phyloP scores from a whole-genome alignment of 805 yeast genomes.

The Candida broadrunensis region DNA sequence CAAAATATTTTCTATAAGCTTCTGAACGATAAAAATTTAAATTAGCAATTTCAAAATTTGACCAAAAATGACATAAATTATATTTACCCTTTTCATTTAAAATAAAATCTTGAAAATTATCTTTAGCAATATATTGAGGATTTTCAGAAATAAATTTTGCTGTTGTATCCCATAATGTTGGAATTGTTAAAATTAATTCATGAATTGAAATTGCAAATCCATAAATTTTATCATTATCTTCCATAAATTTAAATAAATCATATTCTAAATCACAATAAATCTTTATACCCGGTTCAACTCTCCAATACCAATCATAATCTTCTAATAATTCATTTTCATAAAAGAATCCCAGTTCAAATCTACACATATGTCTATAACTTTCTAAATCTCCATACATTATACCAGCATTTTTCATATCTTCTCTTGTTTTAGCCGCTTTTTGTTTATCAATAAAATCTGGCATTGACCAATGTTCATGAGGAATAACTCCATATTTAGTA shows the following conservation, averaged over 20 bases:
- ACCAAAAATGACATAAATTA: no score
- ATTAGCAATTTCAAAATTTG: no score
- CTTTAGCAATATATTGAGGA: slow-evolving; percentile 56
- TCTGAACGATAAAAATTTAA: no score
- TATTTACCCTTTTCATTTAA: slow-evolving; percentile 58
- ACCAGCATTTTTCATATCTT: slow-evolving; percentile 48
- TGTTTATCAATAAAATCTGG: slow-evolving; percentile 77
- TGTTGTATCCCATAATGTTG: slow-evolving; percentile 73
- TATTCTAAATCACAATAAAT: no score
- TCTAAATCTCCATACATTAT: slow-evolving; percentile 75
- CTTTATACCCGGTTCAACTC: no score
- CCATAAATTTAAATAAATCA: no score
- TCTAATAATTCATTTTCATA: slow-evolving; percentile 69
- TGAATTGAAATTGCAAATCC: no score
- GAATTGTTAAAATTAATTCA: slow-evolving; percentile 82
- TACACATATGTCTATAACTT: slow-evolving; percentile 86
- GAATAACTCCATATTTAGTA: slow-evolving; percentile 73
- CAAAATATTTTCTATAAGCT: no score
- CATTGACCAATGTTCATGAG: slow-evolving; percentile 80
- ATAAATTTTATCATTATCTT: no score
- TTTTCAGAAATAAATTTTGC: slow-evolving; percentile 58
- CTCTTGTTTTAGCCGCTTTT: slow-evolving; percentile 62
- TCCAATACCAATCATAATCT: slow-evolving; percentile 85
- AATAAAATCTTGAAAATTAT: slow-evolving; percentile 65
- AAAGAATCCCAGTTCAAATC: slow-evolving; percentile 87